These are phyloP conservation scores for Tetracentron sinense DNA, from an alignment of 164 flowering plant species.

Conservation along the genomic window DNA sequence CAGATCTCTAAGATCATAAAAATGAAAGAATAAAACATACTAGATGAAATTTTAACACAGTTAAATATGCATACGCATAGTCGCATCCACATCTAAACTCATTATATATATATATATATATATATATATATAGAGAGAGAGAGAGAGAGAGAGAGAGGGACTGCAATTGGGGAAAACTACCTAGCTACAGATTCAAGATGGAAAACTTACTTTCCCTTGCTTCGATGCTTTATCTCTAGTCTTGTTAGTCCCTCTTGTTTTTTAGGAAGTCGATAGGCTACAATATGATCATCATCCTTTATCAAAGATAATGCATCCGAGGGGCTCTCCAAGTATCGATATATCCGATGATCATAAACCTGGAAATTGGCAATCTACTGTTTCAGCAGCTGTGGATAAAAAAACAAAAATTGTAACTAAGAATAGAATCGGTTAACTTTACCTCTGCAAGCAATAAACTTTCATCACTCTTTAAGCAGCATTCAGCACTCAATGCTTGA, in stretches of 20 bases:
- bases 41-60: too few species aligned
- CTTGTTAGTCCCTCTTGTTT: conserved; percentile 35
- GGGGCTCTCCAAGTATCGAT: conserved; percentile 59
- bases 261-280: conserved; percentile 70
- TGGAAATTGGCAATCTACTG: conserved; percentile 22
- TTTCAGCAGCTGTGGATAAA: conserved; percentile 15
- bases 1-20: too few species aligned
- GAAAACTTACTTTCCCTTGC: conserved; percentile 51
- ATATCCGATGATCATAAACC: conserved; percentile 70
- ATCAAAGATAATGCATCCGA: conserved; percentile 49
- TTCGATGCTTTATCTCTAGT: conserved; percentile 62
- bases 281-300: conserved; percentile 78
- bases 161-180: background rate
- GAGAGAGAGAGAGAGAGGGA: too few species aligned
- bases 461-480: conserved; percentile 76
- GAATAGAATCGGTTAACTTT: conserved; percentile 4
- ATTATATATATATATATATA: too few species aligned
- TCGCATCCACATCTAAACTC: too few species aligned
- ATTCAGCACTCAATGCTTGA: conserved; percentile 55
- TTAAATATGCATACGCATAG: too few species aligned
- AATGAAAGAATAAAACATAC: too few species aligned
- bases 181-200: background rate
- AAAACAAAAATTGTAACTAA: conserved; percentile 1
- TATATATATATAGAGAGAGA: too few species aligned
- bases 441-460: conserved; percentile 84